Conservation (phyloP, 208 protist genomes). For the Phytomonas sp. region DNA sequence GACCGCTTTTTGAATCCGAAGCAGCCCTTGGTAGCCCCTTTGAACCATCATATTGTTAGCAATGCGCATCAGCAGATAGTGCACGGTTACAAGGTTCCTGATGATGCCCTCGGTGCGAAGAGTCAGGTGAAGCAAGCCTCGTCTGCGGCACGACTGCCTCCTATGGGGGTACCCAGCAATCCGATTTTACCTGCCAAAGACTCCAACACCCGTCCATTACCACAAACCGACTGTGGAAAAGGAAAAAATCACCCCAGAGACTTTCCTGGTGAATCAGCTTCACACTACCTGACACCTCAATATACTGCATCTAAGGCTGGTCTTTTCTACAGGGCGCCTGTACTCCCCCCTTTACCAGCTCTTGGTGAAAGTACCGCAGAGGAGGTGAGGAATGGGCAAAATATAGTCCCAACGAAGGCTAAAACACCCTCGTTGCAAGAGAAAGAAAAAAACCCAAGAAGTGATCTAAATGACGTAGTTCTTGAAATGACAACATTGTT, state of each 20-base stretch:
- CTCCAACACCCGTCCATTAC: background rate
- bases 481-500: background rate
- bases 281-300: background rate
- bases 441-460: background rate
- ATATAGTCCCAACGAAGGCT: background rate
- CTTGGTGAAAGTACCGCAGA: background rate
- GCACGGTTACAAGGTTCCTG: background rate
- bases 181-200: background rate
- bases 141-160: background rate
- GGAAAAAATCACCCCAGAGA: background rate
- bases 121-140: background rate
- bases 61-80: background rate
- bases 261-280: background rate
- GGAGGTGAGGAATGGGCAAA: background rate
- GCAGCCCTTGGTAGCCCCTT: background rate
- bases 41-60: background rate
- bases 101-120: background rate
- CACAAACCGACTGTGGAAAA: background rate
- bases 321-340: background rate
- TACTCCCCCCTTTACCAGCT: background rate
- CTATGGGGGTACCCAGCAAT: background rate
- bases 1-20: background rate
- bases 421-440: background rate
- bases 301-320: background rate
- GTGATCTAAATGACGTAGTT: background rate